Evolutionary conservation across 108 stramenopile genomes (phyloP), one percentile per base, ranked within the genome.

Genomic region (Mediolabrus comicus): DNA sequence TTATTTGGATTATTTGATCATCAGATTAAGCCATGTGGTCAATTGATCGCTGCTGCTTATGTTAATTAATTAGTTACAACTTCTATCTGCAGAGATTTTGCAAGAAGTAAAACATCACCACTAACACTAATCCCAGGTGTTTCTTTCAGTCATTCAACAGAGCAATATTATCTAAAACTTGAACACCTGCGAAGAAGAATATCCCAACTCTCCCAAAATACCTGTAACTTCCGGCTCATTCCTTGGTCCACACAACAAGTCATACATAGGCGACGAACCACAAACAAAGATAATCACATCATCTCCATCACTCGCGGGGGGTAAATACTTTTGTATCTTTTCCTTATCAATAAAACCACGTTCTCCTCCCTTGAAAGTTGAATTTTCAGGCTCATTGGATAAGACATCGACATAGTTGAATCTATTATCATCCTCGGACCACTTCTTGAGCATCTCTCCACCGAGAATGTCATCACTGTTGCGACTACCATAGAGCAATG

Each of bases 231-330:
- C 94, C 36, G 80, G 79, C 26, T 86, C 83, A 36, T 84, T 86
- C 36, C 95, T 86, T 4, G 95, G 92, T 51, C 92, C 95, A 53
- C 89, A 95, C 16, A 98, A 25, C 13, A 92, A 76, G 35, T 97
- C 55, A 71, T 93, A 88, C 90, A 98, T 92, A 16, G 90, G 83
- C 0, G 96, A 96, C 29, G 98, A 97, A 10, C 98, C 98, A 70
- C 98, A 98, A 27, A 98, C 92, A 59, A 95, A 92, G 35, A 98
- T 84, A 32, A 94, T 68, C 0, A 65, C 65, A 69, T 94, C 92
- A 0, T 82, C 78, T 3, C 71, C 82, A 36, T 34, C 54, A 39
- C 70, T 75, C 0, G 91, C 73, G 6, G 82, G 64, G 3, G 92
- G 84, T 2, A 94, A 65, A 68, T 89, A 59, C 38, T 82, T 59